Percentiles rank a stretch among this genome's conserved stretches.
phyloP scores from a whole-genome alignment of 805 yeast genomes.

The Candida anglica region DNA sequence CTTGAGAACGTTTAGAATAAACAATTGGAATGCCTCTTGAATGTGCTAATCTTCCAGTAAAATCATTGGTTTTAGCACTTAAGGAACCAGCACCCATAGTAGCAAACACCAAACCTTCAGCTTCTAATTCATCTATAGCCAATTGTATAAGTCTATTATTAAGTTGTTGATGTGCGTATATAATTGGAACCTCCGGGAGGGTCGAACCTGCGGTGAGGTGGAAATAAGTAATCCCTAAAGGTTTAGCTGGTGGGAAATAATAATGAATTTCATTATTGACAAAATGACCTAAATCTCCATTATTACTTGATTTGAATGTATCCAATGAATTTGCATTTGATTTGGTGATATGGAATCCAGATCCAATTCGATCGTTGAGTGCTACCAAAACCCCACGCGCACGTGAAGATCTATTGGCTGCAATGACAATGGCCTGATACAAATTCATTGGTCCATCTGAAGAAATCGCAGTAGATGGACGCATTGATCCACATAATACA shows the following conservation, averaged over 20 bases:
- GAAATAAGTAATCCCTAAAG: conserved; percentile 45
- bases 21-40: conserved; percentile 47
- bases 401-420: conserved; percentile 46
- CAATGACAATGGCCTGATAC: conserved; percentile 65
- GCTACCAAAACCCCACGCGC: conserved; percentile 63
- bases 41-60: conserved; percentile 36
- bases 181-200: conserved; percentile 48
- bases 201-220: conserved; percentile 23
- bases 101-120: conserved; percentile 59
- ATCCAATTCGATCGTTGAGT: conserved; percentile 62
- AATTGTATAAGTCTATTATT: conserved; percentile 45
- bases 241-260: conserved; percentile 59
- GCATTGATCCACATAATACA: conserved; percentile 70
- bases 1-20: conserved; percentile 64
- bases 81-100: conserved; percentile 72
- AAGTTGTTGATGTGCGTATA: conserved; percentile 62
- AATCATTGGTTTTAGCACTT: conserved; percentile 45
- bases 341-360: conserved; percentile 68
- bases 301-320: conserved; percentile 64
- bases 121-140: conserved; percentile 40
- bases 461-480: conserved; percentile 67
- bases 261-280: conserved; percentile 63
- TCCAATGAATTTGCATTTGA: conserved; percentile 68
- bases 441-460: conserved; percentile 74
- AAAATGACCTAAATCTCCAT: conserved; percentile 68